phyloP scores from a whole-genome alignment of 805 yeast genomes.

The Candida sithepensis region DNA sequence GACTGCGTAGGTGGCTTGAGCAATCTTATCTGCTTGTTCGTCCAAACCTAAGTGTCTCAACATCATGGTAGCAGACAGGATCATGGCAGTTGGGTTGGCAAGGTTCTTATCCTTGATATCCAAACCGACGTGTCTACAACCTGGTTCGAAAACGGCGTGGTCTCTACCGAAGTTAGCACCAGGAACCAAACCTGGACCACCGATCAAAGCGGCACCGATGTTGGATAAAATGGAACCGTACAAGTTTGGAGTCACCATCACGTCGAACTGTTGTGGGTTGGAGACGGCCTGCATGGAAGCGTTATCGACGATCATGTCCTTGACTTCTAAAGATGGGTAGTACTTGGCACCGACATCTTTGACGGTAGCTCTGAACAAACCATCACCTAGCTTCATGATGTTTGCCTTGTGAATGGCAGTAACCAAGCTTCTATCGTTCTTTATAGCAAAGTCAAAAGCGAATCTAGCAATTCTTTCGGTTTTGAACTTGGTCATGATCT shows the following conservation, averaged over 20 bases:
- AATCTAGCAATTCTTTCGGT: slow-evolving; percentile 97
- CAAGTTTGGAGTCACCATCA: slow-evolving; percentile 94
- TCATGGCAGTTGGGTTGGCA: slow-evolving; percentile 98
- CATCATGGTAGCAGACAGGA: slow-evolving; percentile 85
- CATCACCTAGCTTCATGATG: slow-evolving; percentile 98
- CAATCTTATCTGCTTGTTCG: slow-evolving; percentile 77
- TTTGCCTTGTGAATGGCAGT: slow-evolving; percentile 99
- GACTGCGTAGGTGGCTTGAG: slow-evolving; percentile 85
- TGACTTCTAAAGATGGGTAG: slow-evolving; percentile 77
- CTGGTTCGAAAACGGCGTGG: slow-evolving; percentile 97
- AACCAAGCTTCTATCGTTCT: slow-evolving; percentile 86
- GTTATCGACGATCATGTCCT: slow-evolving; percentile 96
- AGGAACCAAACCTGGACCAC: slow-evolving; percentile 98
- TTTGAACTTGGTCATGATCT: slow-evolving; percentile 90
- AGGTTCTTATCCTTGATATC: slow-evolving; percentile 92
- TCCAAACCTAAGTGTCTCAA: slow-evolving; percentile 93
- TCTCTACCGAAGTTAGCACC: slow-evolving; percentile 99
- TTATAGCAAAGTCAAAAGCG: slow-evolving; percentile 92
- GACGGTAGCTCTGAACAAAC: slow-evolving; percentile 92
- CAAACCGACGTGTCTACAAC: slow-evolving; percentile 98
- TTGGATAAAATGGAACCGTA: slow-evolving; percentile 97
- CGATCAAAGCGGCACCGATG: slow-evolving; percentile 95
- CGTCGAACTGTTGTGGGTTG: slow-evolving; percentile 96
- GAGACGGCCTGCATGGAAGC: slow-evolving; percentile 99
- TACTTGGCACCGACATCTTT: slow-evolving; percentile 81